Conservation (phyloP, 2,329 filamentous ascomycete genomes). For the Seiridium unicorne region DNA sequence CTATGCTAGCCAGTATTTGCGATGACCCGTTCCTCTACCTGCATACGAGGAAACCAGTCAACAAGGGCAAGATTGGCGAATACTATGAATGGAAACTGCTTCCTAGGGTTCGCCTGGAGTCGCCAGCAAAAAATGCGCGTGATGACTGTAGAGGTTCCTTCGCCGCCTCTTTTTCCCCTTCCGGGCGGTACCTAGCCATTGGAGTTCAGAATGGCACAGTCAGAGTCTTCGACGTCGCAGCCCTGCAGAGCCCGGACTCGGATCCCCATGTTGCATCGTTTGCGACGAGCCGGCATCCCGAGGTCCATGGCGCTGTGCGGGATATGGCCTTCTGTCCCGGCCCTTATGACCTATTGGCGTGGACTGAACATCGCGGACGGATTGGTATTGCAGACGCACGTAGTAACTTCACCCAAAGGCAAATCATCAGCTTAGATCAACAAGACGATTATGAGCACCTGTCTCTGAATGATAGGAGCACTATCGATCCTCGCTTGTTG, state of each 20-base stretch:
- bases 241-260: conserved; percentile 39
- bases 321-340: conserved; percentile 91
- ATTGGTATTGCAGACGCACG: conserved; percentile 74
- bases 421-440: conserved; percentile 64
- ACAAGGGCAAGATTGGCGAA: conserved; percentile 29
- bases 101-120: conserved; percentile 54
- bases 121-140: conserved; percentile 53
- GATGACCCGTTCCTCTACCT: conserved; percentile 87
- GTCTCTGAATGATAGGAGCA: conserved; percentile 53
- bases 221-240: conserved; percentile 65
- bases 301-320: conserved; percentile 75
- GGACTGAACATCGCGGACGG: conserved; percentile 84
- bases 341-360: conserved; percentile 86
- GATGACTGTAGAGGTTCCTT: conserved; percentile 68
- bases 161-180: conserved; percentile 73
- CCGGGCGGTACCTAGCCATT: conserved; percentile 69
- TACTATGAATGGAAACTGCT: conserved; percentile 50
- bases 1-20: conserved; percentile 76
- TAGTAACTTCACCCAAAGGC: conserved; percentile 63
- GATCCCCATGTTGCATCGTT: conserved; percentile 74
- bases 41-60: conserved; percentile 55
- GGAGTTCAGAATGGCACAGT: conserved; percentile 81
- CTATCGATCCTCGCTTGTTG: conserved; percentile 52
- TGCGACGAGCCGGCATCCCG: conserved; percentile 70
- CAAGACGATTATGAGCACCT: conserved; percentile 57